Evolutionary conservation across 2,329 filamentous ascomycete species (phyloP).

Genomic region (Chalaropsis ovoidea): DNA sequence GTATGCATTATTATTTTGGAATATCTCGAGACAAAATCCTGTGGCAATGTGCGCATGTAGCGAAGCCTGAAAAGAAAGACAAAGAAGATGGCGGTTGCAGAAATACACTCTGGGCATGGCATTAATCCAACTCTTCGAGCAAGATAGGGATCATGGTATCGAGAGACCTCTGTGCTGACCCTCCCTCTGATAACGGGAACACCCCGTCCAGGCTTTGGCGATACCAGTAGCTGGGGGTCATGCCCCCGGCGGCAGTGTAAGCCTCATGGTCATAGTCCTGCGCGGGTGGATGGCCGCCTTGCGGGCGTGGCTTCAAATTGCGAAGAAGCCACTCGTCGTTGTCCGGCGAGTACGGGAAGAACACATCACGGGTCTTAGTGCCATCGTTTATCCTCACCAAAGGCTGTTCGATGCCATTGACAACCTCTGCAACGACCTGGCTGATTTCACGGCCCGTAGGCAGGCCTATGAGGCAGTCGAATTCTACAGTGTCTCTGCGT

Average conservation of each 20-base stretch:
- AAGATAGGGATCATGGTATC: too few relatives aligned
- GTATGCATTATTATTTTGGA: background rate
- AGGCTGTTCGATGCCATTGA: conserved; percentile 18
- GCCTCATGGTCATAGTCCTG: background rate
- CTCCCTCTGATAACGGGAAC: background rate
- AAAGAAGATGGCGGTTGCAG: too few relatives aligned
- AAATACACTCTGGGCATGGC: too few relatives aligned
- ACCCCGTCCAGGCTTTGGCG: background rate
- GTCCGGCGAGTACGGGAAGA: background rate
- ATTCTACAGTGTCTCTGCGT: background rate
- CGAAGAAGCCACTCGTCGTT: background rate
- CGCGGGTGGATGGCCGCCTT: background rate
- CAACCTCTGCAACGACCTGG: conserved; percentile 22
- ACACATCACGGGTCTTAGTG: background rate
- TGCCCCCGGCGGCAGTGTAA: background rate
- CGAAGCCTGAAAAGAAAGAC: too few relatives aligned
- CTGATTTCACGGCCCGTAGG: background rate
- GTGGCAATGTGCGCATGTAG: background rate
- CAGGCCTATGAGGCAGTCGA: background rate
- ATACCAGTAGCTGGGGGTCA: background rate
- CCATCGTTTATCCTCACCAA: background rate
- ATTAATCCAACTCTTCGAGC: too few relatives aligned
- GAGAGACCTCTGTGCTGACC: too few relatives aligned
- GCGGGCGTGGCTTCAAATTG: background rate
- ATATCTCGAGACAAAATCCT: background rate